Evolutionary conservation across 2,329 filamentous ascomycete species (phyloP).

Genomic region (Pseudocercospora fijiensis): DNA sequence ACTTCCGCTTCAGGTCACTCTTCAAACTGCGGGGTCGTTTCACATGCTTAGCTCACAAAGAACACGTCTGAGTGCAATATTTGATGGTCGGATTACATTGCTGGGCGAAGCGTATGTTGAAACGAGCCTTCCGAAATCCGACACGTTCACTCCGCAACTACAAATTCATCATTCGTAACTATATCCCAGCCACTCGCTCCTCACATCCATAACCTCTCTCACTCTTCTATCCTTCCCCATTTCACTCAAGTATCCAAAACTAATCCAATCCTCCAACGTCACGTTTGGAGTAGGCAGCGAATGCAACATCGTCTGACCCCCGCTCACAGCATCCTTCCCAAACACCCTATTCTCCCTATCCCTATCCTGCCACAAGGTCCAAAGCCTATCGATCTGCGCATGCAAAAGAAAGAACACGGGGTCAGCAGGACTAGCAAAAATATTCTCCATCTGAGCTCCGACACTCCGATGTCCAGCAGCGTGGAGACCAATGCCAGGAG

Average conservation of each 20-base stretch:
- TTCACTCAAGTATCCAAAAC: background rate
- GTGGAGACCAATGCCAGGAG: constrained; percentile 41
- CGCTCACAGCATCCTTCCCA: background rate
- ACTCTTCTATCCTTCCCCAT: background rate
- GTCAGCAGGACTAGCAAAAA: constrained; percentile 47
- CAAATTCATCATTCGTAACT: background rate
- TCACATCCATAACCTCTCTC: background rate
- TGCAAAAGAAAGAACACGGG: constrained; percentile 53
- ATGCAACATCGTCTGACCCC: background rate
- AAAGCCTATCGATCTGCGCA: constrained; percentile 50
- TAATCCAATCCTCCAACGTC: constrained; percentile 8
- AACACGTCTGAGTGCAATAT: too few species aligned
- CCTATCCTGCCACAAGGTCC: constrained; percentile 53
- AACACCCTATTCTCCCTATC: constrained; percentile 31
- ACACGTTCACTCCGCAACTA: too few species aligned
- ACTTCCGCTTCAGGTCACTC: background rate
- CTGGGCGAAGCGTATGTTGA: too few species aligned
- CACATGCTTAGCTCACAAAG: background rate
- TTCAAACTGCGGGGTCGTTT: background rate
- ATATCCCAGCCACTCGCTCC: background rate
- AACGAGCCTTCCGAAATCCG: too few species aligned
- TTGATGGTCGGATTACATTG: too few species aligned
- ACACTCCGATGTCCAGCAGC: constrained; percentile 50
- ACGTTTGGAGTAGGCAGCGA: background rate
- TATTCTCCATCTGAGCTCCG: constrained; percentile 49